Conservation (phyloP, 495 filamentous ascomycete species). For the Penicillium subrubescens region DNA sequence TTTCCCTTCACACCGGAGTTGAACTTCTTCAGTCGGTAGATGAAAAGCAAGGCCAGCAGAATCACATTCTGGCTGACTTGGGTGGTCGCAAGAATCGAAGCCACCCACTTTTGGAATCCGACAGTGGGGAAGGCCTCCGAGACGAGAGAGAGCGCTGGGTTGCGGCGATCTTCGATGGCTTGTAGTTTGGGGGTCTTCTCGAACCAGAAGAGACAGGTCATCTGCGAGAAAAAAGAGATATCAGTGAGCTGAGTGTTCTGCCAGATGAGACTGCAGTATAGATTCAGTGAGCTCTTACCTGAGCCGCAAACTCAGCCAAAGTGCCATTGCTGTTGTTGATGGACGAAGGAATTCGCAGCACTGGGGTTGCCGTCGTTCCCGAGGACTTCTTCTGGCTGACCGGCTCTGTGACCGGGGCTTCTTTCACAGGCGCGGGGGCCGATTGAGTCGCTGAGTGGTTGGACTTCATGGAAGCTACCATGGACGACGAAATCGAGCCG, state of each 20-base stretch:
- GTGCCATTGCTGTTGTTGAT: conserved; percentile 74
- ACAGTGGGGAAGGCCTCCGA: conserved; percentile 72
- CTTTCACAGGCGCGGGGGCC: conserved; percentile 25
- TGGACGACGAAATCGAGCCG: conserved; percentile 28
- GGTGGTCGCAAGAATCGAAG: conserved; percentile 86
- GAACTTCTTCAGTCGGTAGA: conserved; percentile 87
- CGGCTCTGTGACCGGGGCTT: conserved; percentile 25
- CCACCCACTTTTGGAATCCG: conserved; percentile 92
- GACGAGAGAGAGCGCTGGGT: conserved; percentile 55
- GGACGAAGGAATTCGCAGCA: conserved; percentile 69
- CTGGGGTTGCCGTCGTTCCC: conserved; percentile 56
- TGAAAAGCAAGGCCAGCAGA: conserved; percentile 85
- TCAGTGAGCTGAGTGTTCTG: conserved; percentile 6
- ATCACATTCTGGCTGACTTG: conserved; percentile 98
- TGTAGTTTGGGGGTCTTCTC: conserved; percentile 79
- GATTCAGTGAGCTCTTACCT: conserved; percentile 51
- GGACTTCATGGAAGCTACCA: conserved; percentile 29
- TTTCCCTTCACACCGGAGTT: conserved; percentile 88
- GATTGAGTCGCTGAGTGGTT: conserved; percentile 19
- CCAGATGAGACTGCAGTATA: neutral
- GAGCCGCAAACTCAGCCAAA: conserved; percentile 79
- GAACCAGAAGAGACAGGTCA: conserved; percentile 99
- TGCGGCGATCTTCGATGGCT: conserved; percentile 66
- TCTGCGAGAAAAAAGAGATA: conserved; percentile 47
- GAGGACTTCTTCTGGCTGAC: conserved; percentile 34